These are phyloP conservation scores for Gastrolobium villosum DNA, from an alignment of 306 rosid species.

Conservation along the genomic window DNA sequence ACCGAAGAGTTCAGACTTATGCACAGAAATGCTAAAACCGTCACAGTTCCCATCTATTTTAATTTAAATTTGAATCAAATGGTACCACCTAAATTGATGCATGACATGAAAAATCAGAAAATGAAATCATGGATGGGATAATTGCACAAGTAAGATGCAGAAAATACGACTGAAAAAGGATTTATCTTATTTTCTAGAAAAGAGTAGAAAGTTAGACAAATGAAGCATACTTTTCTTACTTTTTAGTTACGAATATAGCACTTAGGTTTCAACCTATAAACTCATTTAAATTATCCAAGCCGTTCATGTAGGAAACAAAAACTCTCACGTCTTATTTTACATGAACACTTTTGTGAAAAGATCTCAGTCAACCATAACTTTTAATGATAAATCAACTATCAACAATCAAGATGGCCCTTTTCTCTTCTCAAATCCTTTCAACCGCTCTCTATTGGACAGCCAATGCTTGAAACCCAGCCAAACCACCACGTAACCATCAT, in stretches of 20 bases:
- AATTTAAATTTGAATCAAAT: background rate
- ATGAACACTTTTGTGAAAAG: no score
- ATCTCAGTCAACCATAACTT: no score
- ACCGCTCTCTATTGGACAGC: no score
- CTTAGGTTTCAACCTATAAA: background rate
- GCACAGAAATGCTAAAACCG: background rate
- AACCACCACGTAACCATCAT: no score
- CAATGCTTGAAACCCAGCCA: no score
- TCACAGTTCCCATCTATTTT: background rate
- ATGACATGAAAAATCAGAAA: slow-evolving; percentile 10
- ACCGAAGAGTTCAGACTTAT: slow-evolving; percentile 19
- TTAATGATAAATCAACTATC: no score
- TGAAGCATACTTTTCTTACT: background rate
- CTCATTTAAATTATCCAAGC: background rate
- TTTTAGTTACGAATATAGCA: background rate
- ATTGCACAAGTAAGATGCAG: background rate
- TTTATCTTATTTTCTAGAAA: background rate
- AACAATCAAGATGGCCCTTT: no score
- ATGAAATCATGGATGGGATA: background rate
- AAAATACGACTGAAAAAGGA: background rate
- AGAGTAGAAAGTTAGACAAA: background rate
- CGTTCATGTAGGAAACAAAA: background rate
- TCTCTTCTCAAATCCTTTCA: no score
- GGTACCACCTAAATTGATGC: background rate
- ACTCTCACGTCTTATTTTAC: no score